Base-by-base conservation (phyloP, 768 basidiomycete genomes). In the Lentinula guzmanii region DNA sequence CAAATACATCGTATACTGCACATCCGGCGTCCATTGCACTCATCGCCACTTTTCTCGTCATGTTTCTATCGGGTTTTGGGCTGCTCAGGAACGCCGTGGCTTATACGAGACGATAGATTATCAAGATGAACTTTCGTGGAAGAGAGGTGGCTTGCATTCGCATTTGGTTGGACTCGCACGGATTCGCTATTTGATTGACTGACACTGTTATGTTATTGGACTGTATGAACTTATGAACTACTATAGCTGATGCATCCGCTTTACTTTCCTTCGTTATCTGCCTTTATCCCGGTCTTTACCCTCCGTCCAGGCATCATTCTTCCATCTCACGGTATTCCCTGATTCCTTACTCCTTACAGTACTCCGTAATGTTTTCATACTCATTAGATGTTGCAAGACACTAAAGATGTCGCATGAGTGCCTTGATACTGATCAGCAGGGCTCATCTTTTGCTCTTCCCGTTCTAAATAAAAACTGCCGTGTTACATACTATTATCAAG, bases 11-110 rank as follows among this genome's bases (percentile, higher is more conserved):
- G 15, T 72, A 69, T 39, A 61, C 70, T 43, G 64, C 82, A 4
- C 83, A 86, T 60, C 86, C 86, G 0, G 83, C 82, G 0, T 77
- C 85, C 67, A 72, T 83, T 61, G 81, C 82, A 60, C 63, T 88
- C 54, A 42, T 83, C 13, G 77, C 83, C 50, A 83, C 85, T 2
- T 71, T 89, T 58, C 71, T 88, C 64, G 76, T 90, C 68, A 79
- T 87, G 72, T 76, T 89, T 68, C 73, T 87, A 31, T 87, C 86
- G n/a, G 88, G 88, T 33, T 81, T 83, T 67, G 76, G 81, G 4
- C 70, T 88, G 51, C 71, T 89, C 35, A 77, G 86, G 42, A 62
- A 63, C 34, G 54, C 60, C 8, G 39, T 61, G n/a, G 59, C 59
- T 41, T 52, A 52, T n/a, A 59, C 55, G 9, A 56, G 55, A 39